Base-by-base conservation (phyloP, 73 alveolate genomes). In the Paramecium biaurelia region DNA sequence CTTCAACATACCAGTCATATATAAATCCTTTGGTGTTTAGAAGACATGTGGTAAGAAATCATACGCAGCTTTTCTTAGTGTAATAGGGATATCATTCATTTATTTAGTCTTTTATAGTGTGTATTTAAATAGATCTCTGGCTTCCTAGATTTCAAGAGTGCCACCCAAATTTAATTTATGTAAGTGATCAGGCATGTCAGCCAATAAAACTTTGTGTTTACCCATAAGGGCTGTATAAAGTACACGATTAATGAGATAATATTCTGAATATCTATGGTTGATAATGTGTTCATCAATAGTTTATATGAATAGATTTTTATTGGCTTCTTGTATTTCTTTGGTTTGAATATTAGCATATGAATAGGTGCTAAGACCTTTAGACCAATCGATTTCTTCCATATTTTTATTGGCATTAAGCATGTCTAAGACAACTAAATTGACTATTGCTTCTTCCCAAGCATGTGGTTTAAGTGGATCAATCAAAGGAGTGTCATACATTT, bases 161-260 rank as follows among this genome's bases (percentile, higher is more conserved):
- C 95, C 95, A 7, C 99, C 99, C 12, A 97, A 7, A 37, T 94
- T 97, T 38, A 95, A 85, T 58, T 98, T 89, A 41, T 95, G 92
- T 14, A 97, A 88, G 10, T 92, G 92, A 42, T 97, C 99, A 8
- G 99, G 99, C 99, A 97, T 97, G 58, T 95, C 99, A 32, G 98
- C 98, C 38, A 97, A 92, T 26, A 97, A 23, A n/a, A 97, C 97
- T 89, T 95, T 97, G 56, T 95, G 94, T 76, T 97, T 97, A 20
- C 99, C 99, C 99, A 97, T 97, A 15, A 97, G 93, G 15, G 96
- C 98, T 57, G 95, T 95, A 58, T 95, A 97, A 15, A 96, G 86
- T 24, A 89, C 68, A 38, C 94, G 92, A 92, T 97, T 97, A 67
- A 97, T 95, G 58, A 96, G 96, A 57, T 93, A 93, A 59, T 96